phyloP scores from a whole-genome alignment of 2,329 filamentous ascomycete species.

The Achaetomium macrosporum region DNA sequence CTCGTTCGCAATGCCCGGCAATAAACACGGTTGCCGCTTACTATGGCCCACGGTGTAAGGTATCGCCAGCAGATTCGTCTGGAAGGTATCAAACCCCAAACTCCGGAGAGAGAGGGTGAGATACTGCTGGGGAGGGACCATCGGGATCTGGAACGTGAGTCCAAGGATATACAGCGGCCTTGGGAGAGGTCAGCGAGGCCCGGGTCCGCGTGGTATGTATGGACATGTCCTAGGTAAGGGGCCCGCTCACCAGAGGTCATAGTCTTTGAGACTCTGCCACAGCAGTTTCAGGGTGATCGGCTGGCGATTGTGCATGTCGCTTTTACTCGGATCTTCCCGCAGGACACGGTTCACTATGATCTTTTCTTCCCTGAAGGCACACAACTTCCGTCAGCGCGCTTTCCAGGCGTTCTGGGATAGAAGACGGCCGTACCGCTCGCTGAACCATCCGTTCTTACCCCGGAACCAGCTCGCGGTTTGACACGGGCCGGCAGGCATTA shows the following conservation, averaged over 20 bases:
- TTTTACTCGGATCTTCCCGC: constrained; percentile 55
- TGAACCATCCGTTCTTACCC: constrained; percentile 54
- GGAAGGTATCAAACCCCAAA: constrained; percentile 55
- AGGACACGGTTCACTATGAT: constrained; percentile 56
- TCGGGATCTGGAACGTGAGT: constrained; percentile 49
- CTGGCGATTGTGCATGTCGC: constrained; percentile 56
- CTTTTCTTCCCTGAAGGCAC: constrained; percentile 40
- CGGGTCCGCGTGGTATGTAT: neutral
- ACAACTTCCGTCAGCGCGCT: neutral
- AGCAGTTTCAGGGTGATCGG: constrained; percentile 45
- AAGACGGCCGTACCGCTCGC: constrained; percentile 34
- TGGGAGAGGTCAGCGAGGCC: neutral
- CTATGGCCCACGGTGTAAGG: constrained; percentile 38
- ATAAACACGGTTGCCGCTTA: constrained; percentile 5
- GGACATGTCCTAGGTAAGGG: neutral
- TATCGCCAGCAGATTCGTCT: constrained; percentile 59
- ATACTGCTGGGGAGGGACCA: constrained; percentile 44
- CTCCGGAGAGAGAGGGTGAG: constrained; percentile 53
- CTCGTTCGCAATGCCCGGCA: neutral
- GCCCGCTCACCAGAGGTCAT: constrained; percentile 32
- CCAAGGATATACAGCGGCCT: constrained; percentile 50
- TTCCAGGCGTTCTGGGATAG: neutral
- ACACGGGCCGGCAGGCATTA: constrained; percentile 48
- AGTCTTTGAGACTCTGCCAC: constrained; percentile 49
- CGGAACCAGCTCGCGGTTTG: constrained; percentile 51